Percentiles rank a stretch among this genome's conserved stretches.
These are phyloP conservation scores for Nitzschia sp. DNA, from an alignment of 108 stramenopile species.

Conservation along the genomic window DNA sequence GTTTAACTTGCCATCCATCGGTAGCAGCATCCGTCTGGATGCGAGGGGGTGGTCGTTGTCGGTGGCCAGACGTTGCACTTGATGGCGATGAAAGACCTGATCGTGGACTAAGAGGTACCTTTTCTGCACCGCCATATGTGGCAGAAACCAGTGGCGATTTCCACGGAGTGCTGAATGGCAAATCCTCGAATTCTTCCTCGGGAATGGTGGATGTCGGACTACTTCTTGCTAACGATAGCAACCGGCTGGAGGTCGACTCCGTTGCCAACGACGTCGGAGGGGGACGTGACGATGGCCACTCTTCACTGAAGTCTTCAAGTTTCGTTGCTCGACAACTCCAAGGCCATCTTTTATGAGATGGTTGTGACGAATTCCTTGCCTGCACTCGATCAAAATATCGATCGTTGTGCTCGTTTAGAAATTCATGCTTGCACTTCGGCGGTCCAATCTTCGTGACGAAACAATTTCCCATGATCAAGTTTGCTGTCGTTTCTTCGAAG, in stretches of 20 bases:
- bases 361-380: constrained; percentile 18
- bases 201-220: neutral
- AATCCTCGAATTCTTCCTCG: neutral
- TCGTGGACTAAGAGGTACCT: no score
- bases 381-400: constrained; percentile 32
- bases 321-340: neutral
- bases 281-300: neutral
- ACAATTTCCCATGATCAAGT: constrained; percentile 32
- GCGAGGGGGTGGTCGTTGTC: neutral
- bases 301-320: neutral
- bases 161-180: no score
- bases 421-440: constrained; percentile 23
- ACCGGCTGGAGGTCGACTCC: neutral
- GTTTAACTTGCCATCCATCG: constrained; percentile 17
- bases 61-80: neutral
- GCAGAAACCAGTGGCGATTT: no score
- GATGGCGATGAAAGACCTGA: no score
- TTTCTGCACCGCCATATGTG: no score
- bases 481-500: neutral
- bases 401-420: constrained; percentile 29
- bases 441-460: neutral
- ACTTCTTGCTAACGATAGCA: neutral
- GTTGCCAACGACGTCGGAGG: neutral
- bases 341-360: neutral
- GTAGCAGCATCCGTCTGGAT: neutral